Base-by-base conservation (phyloP, 176 grass and related monocot genomes). In the Phoenix dactylifera region DNA sequence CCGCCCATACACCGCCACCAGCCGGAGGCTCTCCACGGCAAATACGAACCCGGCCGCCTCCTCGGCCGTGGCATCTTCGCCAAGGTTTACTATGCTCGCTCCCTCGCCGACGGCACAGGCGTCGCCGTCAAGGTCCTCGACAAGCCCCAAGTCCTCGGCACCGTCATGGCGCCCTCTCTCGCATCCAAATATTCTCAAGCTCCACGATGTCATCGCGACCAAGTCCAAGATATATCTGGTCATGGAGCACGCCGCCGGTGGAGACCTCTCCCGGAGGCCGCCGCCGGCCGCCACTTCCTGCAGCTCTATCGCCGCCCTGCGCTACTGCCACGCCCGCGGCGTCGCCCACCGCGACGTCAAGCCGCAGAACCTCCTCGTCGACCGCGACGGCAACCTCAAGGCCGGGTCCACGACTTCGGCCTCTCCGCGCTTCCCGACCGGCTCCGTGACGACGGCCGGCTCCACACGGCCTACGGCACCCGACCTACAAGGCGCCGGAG, bases 121-220 rank as follows among this genome's bases (percentile, higher is more conserved):
- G 90, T 89, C 16, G 90, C 90, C 0, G 74, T 95, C 57, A 95
- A 95, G 60, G 77, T 89, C 22, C 52, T 95, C 50, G 83, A 95
- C 52, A 95, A 95, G 75, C 49, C 71, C 4, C 68, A 80, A 44
- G 51, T 80, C 15, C 12, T 49, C 23, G 24, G 53, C 58, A 75
- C 71, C 51, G 83, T 68, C 71, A 82, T 83, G 58, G 70, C 55
- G 2, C 66, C 57, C 14, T 20, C 80, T 95, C 22, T 67, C 71
- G 5, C 90, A 95, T 70, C 90, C 86, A 1, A 72, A 84, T 66
- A 73, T 95, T 29, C 74, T 95, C 51, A 77, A 65, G 24, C 83
- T 95, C 14, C 71, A 80, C 24, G 86, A 95, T 69, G 86, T 95
- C 18, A 76, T 87, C 26, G 90, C 83, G 23, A 90, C 86, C 1